Percentiles rank a stretch among this genome's conserved stretches.
phyloP scores from a whole-genome alignment of 2,329 filamentous ascomycete genomes.

The Neocatenulostroma microsporum region DNA sequence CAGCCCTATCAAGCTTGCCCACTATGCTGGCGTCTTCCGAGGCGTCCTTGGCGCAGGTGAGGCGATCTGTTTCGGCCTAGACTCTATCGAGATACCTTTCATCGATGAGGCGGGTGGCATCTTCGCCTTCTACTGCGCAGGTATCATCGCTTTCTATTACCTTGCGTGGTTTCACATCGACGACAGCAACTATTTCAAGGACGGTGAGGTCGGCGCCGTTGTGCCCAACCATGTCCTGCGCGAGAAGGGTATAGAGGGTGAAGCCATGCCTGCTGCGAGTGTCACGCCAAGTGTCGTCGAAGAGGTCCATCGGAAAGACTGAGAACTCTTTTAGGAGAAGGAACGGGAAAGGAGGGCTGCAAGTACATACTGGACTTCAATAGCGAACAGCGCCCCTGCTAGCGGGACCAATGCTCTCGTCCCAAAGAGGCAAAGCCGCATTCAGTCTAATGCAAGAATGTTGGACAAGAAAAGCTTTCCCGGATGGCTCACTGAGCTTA shows the following conservation, averaged over 20 bases:
- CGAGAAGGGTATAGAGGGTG: conserved; percentile 10
- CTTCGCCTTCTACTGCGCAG: conserved; percentile 17
- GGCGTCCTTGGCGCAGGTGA: conserved; percentile 25
- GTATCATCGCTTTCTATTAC: conserved; percentile 14
- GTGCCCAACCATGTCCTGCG: conserved; percentile 23
- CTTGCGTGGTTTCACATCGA: conserved; percentile 19
- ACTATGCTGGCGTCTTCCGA: conserved; percentile 21
- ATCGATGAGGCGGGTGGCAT: conserved; percentile 20
- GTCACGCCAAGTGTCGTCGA: no score
- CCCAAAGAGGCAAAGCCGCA: no score
- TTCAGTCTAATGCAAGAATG: no score
- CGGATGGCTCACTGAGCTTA: no score
- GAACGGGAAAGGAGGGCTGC: no score
- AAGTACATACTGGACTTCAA: no score
- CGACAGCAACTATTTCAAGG: conserved; percentile 22
- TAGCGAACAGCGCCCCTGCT: no score
- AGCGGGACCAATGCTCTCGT: no score
- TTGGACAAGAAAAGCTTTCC: no score
- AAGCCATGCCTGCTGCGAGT: no score
- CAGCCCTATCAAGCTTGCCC: conserved; percentile 11
- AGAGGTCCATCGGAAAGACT: no score
- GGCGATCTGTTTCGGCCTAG: conserved; percentile 24
- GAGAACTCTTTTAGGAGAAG: no score
- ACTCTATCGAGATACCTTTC: conserved; percentile 22
- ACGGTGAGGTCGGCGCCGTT: conserved; percentile 21